A percentile compares a stretch with the other conserved stretches of the same genome.
phyloP scores from a whole-genome alignment of 2,329 filamentous ascomycete genomes.

The Rachicladosporium sp. region DNA sequence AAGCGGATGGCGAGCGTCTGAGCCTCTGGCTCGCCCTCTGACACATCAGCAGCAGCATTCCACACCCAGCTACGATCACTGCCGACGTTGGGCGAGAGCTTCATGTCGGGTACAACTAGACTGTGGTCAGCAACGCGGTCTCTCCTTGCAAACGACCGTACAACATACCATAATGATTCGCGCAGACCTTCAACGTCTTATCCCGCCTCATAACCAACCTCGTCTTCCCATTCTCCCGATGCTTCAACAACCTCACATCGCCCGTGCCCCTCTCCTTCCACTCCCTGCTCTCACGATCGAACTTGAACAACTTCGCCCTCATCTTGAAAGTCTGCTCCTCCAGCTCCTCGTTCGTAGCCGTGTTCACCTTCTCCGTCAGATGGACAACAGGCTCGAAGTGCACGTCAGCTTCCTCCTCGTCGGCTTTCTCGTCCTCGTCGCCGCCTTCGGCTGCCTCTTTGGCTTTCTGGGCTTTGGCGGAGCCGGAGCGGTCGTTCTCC shows the following conservation, averaged over 20 bases:
- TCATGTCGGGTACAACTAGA: conserved; percentile 93
- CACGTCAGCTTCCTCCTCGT: conserved; percentile 64
- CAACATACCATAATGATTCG: conserved; percentile 90
- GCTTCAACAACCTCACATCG: conserved; percentile 91
- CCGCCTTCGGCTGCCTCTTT: conserved; percentile 42
- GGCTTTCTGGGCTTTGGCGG: conserved; percentile 56
- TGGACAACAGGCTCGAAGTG: conserved; percentile 96
- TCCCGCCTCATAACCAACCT: conserved; percentile 96
- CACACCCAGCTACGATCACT: conserved; percentile 98
- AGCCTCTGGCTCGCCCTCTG: conserved; percentile 93
- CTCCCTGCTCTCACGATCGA: conserved; percentile 79
- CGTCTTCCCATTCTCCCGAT: conserved; percentile 97
- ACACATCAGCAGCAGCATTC: conserved; percentile 96
- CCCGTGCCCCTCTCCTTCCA: conserved; percentile 99
- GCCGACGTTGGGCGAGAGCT: conserved; percentile 93
- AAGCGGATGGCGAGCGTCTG: conserved; percentile 95
- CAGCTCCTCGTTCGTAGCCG: conserved; percentile 94
- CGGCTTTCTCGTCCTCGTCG: conserved; percentile 24
- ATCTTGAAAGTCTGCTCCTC: conserved; percentile 99
- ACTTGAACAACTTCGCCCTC: conserved; percentile 99
- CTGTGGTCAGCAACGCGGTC: conserved; percentile 12
- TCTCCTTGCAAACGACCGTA: neutral
- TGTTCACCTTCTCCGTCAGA: conserved; percentile 92
- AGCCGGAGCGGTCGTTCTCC: conserved; percentile 76
- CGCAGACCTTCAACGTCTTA: conserved; percentile 99